Conservation (phyloP, 345 rosid genomes). For the Salix dunnii region DNA sequence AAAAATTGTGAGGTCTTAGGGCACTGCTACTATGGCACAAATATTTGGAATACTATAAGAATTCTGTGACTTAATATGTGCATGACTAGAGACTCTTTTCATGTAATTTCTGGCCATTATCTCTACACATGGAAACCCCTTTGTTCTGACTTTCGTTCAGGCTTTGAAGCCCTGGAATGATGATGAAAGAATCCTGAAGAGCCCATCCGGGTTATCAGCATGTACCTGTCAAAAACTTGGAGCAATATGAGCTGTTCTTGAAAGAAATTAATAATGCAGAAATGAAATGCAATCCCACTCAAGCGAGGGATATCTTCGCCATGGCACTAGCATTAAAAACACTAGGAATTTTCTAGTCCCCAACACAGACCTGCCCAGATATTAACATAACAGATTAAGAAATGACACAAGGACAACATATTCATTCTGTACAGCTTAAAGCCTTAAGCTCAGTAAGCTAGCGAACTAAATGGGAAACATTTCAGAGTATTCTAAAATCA, state of each 20-base stretch:
- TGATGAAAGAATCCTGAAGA: constrained; percentile 78
- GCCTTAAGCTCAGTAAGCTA: too few species aligned
- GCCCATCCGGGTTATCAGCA: constrained; percentile 92
- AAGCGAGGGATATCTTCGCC: too few species aligned
- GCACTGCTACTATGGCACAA: not conserved
- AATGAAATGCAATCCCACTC: not conserved
- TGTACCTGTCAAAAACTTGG: constrained; percentile 53
- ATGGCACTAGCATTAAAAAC: too few species aligned
- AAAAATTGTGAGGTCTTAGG: too few species aligned
- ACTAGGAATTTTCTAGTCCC: not conserved
- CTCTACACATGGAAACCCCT: not conserved
- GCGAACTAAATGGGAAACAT: too few species aligned
- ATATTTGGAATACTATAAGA: not conserved
- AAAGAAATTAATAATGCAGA: not conserved
- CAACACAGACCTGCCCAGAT: not conserved
- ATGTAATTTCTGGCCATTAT: not conserved
- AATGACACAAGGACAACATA: too few species aligned
- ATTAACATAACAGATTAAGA: not conserved
- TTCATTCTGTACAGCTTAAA: too few species aligned
- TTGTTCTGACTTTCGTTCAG: not conserved
- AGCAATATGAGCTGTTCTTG: not conserved
- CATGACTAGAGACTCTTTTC: not conserved
- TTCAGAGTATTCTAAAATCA: too few species aligned
- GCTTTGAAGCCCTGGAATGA: constrained; percentile 57
- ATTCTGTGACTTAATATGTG: too few species aligned